phyloP scores from a whole-genome alignment of 2,329 filamentous ascomycete species.

The Furcasterigmium sp. region DNA sequence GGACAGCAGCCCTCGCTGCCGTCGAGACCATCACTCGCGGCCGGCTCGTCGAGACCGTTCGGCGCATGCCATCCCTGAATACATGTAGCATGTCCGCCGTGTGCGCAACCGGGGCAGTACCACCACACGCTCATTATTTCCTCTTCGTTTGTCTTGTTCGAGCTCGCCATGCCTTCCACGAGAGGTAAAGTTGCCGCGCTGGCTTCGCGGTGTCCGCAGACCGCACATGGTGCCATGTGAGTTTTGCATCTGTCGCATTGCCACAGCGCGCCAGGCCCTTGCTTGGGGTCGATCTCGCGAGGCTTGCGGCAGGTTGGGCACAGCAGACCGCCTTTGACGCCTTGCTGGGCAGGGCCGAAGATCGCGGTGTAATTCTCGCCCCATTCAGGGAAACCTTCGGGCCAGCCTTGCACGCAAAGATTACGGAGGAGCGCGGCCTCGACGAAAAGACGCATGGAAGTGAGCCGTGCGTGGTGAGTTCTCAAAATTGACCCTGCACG shows the following conservation, averaged over 20 bases:
- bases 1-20: slow-evolving; percentile 55
- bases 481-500: slow-evolving; percentile 52
- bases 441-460: slow-evolving; percentile 53
- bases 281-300: slow-evolving; percentile 43
- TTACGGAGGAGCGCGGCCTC: slow-evolving; percentile 59
- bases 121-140: slow-evolving; percentile 47
- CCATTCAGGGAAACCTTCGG: slow-evolving; percentile 43
- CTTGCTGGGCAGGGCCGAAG: slow-evolving; percentile 48
- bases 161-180: slow-evolving; percentile 2
- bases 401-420: slow-evolving; percentile 53
- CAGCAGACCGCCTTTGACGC: slow-evolving; percentile 46
- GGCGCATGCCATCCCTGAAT: slow-evolving; percentile 53
- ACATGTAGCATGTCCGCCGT: slow-evolving; percentile 58
- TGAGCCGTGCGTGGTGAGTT: slow-evolving; percentile 56
- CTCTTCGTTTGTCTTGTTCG: slow-evolving; percentile 8
- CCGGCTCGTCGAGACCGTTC: slow-evolving; percentile 14
- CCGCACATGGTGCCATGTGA: slow-evolving; percentile 50
- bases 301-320: slow-evolving; percentile 54
- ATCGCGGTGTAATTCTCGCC: slow-evolving; percentile 50
- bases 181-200: slow-evolving; percentile 28
- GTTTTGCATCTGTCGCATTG: slow-evolving; percentile 50
- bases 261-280: slow-evolving; percentile 43
- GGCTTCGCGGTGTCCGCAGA: slow-evolving; percentile 50
- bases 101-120: slow-evolving; percentile 57
- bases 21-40: slow-evolving; percentile 7